Evolutionary conservation across 139 green algal genomes (phyloP).

Genomic region (Mesotaenium endlicherianum): DNA sequence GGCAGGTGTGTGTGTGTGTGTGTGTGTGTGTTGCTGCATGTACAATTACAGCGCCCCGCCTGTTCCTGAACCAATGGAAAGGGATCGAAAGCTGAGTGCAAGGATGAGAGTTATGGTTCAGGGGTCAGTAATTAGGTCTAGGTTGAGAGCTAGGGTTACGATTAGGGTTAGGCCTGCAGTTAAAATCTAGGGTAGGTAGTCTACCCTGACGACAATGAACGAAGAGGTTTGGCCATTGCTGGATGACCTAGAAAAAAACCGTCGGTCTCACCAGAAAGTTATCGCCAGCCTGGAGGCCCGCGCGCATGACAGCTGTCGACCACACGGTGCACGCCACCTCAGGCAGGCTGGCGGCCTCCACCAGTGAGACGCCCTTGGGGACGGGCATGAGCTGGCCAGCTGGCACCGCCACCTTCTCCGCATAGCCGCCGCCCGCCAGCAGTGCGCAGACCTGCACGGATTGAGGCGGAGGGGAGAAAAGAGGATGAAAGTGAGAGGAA

Average conservation of each 20-base stretch:
- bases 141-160: too few species aligned
- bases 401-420: slow-evolving; percentile 13
- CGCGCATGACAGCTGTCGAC: slow-evolving; percentile 17
- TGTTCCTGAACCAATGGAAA: too few species aligned
- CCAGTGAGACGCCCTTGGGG: slow-evolving; percentile 18
- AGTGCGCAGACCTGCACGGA: slow-evolving; percentile 18
- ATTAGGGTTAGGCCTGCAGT: too few species aligned
- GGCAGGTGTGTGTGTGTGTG: too few species aligned
- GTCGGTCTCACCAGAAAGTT: slow-evolving; percentile 9
- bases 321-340: slow-evolving; percentile 40
- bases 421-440: slow-evolving; percentile 29
- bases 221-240: background rate
- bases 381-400: slow-evolving; percentile 14
- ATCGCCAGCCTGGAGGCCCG: slow-evolving; percentile 22
- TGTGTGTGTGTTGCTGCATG: too few species aligned
- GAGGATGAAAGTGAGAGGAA: background rate
- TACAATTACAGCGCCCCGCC: too few species aligned
- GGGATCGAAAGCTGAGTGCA: too few species aligned
- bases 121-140: too few species aligned
- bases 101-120: too few species aligned
- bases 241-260: background rate
- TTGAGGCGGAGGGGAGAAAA: background rate
- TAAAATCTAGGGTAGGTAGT: too few species aligned
- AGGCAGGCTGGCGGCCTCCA: slow-evolving; percentile 16
- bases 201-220: too few species aligned